These are phyloP conservation scores for Cladosporium colombiae DNA, from an alignment of 2,329 filamentous ascomycete species.

Conservation along the genomic window DNA sequence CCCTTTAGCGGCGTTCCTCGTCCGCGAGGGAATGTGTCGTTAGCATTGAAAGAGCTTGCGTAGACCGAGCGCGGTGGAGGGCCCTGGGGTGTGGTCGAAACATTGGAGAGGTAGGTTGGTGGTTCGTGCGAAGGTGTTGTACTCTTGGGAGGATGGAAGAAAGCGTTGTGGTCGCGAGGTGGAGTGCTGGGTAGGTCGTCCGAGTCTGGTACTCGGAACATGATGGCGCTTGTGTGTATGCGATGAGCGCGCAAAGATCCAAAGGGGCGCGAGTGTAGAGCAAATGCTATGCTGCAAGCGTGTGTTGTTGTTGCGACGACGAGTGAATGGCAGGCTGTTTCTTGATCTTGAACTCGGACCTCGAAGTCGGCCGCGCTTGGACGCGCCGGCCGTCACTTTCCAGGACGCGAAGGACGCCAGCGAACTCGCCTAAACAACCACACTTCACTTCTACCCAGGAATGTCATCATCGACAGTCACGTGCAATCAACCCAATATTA, in stretches of 20 bases:
- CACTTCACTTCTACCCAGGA: background rate
- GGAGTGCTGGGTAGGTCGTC: slow-evolving; percentile 31
- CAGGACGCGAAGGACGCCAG: background rate
- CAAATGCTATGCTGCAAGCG: background rate
- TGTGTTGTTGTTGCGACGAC: background rate
- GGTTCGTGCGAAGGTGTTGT: slow-evolving; percentile 41
- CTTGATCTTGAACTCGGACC: background rate
- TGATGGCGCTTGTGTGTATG: slow-evolving; percentile 9
- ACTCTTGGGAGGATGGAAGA: slow-evolving; percentile 33
- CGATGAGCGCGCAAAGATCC: background rate
- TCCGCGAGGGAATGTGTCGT: slow-evolving; percentile 34
- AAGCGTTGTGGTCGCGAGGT: slow-evolving; percentile 27
- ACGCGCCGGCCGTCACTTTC: background rate
- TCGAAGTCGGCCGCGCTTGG: background rate
- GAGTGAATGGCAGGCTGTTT: background rate
- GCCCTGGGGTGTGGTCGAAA: slow-evolving; percentile 39
- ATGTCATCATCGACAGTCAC: background rate
- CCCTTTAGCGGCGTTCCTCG: slow-evolving; percentile 28
- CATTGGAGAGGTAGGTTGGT: slow-evolving; percentile 35
- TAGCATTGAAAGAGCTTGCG: slow-evolving; percentile 36
- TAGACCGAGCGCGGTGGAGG: slow-evolving; percentile 39
- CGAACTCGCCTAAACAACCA: background rate
- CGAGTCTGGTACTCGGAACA: slow-evolving; percentile 27
- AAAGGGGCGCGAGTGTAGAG: background rate
- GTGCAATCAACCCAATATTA: background rate